A percentile compares a stretch with the other conserved stretches of the same genome.
Conservation (phyloP, 2,329 filamentous ascomycete species). For the Penicillium verrucosum region DNA sequence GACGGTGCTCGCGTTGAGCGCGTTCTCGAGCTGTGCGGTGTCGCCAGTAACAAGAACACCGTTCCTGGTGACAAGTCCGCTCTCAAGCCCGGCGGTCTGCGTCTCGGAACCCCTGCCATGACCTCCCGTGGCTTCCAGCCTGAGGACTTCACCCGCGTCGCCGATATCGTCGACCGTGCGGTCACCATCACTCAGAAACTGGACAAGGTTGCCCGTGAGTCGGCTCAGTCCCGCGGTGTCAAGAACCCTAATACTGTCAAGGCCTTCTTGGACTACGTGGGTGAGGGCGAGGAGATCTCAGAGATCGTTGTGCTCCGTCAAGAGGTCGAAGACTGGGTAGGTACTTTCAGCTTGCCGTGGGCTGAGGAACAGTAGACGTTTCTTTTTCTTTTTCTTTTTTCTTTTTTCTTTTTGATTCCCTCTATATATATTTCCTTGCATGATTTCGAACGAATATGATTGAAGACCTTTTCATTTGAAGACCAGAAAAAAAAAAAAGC, state of each 20-base stretch:
- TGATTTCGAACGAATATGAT: conserved; percentile 27
- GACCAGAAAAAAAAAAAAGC: neutral
- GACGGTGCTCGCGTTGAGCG: conserved; percentile 92
- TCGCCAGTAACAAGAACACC: conserved; percentile 99
- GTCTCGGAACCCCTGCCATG: conserved; percentile 96
- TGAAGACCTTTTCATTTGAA: conserved; percentile 7
- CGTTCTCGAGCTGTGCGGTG: conserved; percentile 85
- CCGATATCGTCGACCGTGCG: conserved; percentile 78
- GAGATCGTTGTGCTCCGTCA: conserved; percentile 83
- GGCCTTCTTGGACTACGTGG: conserved; percentile 92
- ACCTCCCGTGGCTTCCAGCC: conserved; percentile 90
- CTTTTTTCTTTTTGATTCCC: conserved; percentile 8
- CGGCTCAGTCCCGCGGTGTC: conserved; percentile 75
- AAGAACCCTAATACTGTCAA: conserved; percentile 98
- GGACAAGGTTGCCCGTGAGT: conserved; percentile 65
- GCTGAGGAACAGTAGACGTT: conserved; percentile 57
- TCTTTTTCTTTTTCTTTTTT: conserved; percentile 4
- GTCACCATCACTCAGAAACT: conserved; percentile 75
- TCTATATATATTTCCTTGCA: conserved; percentile 21
- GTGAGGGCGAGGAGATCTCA: conserved; percentile 70
- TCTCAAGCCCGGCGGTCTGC: conserved; percentile 85
- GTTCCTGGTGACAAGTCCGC: conserved; percentile 94
- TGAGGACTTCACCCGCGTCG: conserved; percentile 82
- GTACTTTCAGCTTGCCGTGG: conserved; percentile 83
- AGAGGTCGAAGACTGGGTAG: conserved; percentile 87